Percentiles rank a stretch among this genome's conserved stretches.
These are phyloP conservation scores for Lactarius pseudohatsudake DNA, from an alignment of 768 basidiomycete species.

Conservation along the genomic window DNA sequence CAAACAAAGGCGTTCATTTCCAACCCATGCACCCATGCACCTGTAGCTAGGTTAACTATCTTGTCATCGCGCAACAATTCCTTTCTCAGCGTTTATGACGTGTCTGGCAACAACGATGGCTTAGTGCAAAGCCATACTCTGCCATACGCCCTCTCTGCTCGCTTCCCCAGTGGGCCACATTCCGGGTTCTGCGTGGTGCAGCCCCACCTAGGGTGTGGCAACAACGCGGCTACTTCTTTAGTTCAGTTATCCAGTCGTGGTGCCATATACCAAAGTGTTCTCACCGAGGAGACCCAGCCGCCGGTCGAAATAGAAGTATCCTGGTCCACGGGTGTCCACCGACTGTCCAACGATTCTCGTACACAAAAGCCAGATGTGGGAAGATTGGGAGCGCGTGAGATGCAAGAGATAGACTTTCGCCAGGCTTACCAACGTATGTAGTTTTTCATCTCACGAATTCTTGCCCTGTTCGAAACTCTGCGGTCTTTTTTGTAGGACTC, in stretches of 20 bases:
- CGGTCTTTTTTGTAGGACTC: slow-evolving; percentile 25
- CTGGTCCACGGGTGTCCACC: slow-evolving; percentile 17
- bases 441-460: not conserved
- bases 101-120: slow-evolving; percentile 44
- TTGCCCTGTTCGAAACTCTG: not conserved
- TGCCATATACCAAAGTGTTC: slow-evolving; percentile 20
- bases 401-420: slow-evolving; percentile 49
- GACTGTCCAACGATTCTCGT: slow-evolving; percentile 2
- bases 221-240: slow-evolving; percentile 12
- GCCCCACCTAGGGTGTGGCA: slow-evolving; percentile 33
- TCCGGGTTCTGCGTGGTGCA: slow-evolving; percentile 37
- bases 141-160: slow-evolving; percentile 46
- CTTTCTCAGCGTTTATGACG: slow-evolving; percentile 64
- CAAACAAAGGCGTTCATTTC: not conserved
- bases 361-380: slow-evolving; percentile 33
- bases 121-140: slow-evolving; percentile 46
- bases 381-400: slow-evolving; percentile 46
- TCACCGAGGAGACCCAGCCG: not conserved
- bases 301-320: not conserved
- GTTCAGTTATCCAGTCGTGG: slow-evolving; percentile 24
- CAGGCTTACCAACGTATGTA: slow-evolving; percentile 55
- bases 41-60: slow-evolving; percentile 50
- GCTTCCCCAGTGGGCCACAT: slow-evolving; percentile 33
- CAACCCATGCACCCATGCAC: slow-evolving; percentile 2
- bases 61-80: slow-evolving; percentile 60